Conservation (phyloP, 1,284 basidiomycete species). For the Thecaphora thlaspeos region DNA sequence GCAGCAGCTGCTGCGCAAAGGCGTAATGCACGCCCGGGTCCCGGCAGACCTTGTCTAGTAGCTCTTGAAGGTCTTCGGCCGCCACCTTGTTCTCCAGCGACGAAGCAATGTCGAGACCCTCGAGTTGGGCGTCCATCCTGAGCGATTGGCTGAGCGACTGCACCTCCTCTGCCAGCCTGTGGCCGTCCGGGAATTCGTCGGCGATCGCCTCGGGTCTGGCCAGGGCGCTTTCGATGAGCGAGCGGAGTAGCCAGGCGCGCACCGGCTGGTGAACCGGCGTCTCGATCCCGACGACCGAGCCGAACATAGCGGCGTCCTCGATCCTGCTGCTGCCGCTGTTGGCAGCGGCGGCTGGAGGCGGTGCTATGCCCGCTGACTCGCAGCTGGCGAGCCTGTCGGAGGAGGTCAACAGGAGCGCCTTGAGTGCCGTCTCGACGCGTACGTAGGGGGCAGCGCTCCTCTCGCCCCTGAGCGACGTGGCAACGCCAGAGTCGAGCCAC, state of each 20-base stretch:
- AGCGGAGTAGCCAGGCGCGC: constrained; percentile 30
- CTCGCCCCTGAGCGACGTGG: constrained; percentile 12
- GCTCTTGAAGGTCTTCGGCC: constrained; percentile 20
- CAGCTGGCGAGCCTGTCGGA: constrained; percentile 13
- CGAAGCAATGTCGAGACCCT: constrained; percentile 18
- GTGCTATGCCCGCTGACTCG: constrained; percentile 8
- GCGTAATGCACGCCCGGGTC: constrained; percentile 32
- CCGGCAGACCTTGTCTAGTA: constrained; percentile 19
- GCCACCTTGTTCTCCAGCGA: constrained; percentile 25
- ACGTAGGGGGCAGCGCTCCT: constrained; percentile 25
- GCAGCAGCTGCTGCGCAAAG: constrained; percentile 26
- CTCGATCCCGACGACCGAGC: constrained; percentile 18
- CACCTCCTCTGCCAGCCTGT: constrained; percentile 31
- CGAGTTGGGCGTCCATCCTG: constrained; percentile 29
- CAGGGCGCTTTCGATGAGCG: constrained; percentile 28
- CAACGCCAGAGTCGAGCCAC: constrained; percentile 24
- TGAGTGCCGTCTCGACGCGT: constrained; percentile 19
- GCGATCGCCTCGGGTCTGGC: constrained; percentile 32
- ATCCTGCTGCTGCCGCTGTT: neutral
- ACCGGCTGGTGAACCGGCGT: constrained; percentile 24
- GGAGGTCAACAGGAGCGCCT: constrained; percentile 20
- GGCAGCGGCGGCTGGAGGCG: neutral
- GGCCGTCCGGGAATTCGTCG: constrained; percentile 28
- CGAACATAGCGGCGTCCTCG: constrained; percentile 7
- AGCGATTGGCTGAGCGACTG: constrained; percentile 29